Base-by-base conservation (phyloP, 192 early-diverging fungal species). In the Podochytrium sp. region DNA sequence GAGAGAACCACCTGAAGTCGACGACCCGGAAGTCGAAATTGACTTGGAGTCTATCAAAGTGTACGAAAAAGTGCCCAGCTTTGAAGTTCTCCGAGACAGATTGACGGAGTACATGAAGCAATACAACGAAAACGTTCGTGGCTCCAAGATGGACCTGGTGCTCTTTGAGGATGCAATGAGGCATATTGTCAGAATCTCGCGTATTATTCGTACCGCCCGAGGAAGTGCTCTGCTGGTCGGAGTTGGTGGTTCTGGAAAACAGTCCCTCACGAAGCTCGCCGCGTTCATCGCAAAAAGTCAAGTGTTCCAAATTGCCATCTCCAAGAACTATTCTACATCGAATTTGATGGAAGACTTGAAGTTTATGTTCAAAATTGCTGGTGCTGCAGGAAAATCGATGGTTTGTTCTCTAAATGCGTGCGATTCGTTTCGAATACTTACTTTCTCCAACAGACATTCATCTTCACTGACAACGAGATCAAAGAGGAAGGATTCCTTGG, bases 271-370 rank as follows among this genome's bases (percentile, higher is more conserved):
- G 3, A 89, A 85, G 58, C 75, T 89, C 38, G 83, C 88, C 10
- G 83, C 87, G 3, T 89, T 89, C 50, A 89, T 89, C 78, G 87
- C 88, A 3, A 89, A 89, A 42, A 84, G 80, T 51, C 84, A 84
- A 56, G 84, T 87, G 1, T 89, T 89, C 76, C 88, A 89, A 67
- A 89, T 89, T 70, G 79, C 86, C 32, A 89, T 89, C 50, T 84
- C 88, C 1, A 89, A 89, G 73, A 89, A 80, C 53, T 89, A 89
- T 76, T 74, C 76, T 49, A 76, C 63, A 6, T 71, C 80, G n/a
- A 89, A 89, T 58, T 74, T 89, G 72, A 88, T 89, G 88, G 88
- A 89, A 82, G 88, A 89, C 60, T 76, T 89, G 35, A 89, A 89
- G 71, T 80, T 86, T 69, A 89, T 89, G 87, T 89, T 86, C 80